Evolutionary conservation across 2,329 filamentous ascomycete species (phyloP).

Genomic region (Endocalyx cinctus): DNA sequence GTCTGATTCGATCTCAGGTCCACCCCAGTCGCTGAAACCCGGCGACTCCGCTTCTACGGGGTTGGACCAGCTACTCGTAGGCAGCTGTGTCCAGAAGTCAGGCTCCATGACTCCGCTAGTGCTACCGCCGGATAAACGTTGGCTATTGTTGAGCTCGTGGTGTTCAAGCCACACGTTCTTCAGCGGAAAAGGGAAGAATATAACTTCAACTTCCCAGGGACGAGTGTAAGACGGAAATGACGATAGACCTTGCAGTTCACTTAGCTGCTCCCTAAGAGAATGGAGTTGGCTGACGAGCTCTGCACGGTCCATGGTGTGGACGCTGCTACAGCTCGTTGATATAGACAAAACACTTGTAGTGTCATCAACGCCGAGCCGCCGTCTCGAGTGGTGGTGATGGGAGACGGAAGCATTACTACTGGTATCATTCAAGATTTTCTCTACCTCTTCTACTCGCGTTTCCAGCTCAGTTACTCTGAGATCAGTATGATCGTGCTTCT

Average conservation of each 20-base stretch:
- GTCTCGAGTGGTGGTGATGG: too few species aligned
- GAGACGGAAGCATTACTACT: constrained; percentile 33
- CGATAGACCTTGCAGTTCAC: constrained; percentile 49
- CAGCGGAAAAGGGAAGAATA: constrained; percentile 66
- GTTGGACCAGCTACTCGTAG: constrained; percentile 41
- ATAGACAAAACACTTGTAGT: constrained; percentile 43
- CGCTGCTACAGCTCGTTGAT: constrained; percentile 38
- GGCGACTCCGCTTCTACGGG: constrained; percentile 45
- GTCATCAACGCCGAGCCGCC: constrained; percentile 41
- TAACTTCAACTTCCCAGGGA: constrained; percentile 72
- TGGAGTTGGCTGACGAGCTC: constrained; percentile 49
- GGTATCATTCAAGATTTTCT: constrained; percentile 47
- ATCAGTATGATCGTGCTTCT: constrained; percentile 63
- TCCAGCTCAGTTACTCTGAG: constrained; percentile 67
- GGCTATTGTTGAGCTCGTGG: constrained; percentile 42
- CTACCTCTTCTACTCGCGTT: constrained; percentile 55
- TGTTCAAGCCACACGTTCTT: constrained; percentile 51
- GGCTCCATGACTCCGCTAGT: constrained; percentile 26
- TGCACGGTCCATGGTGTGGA: constrained; percentile 34
- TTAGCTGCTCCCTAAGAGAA: constrained; percentile 44
- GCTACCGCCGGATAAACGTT: constrained; percentile 21
- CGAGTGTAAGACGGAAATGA: constrained; percentile 55
- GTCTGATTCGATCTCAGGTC: constrained; percentile 43
- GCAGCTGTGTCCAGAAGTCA: constrained; percentile 54
- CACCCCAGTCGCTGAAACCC: constrained; percentile 42